phyloP scores from a whole-genome alignment of 371 early-diverging fungal genomes.

The Funneliformis caledonium region DNA sequence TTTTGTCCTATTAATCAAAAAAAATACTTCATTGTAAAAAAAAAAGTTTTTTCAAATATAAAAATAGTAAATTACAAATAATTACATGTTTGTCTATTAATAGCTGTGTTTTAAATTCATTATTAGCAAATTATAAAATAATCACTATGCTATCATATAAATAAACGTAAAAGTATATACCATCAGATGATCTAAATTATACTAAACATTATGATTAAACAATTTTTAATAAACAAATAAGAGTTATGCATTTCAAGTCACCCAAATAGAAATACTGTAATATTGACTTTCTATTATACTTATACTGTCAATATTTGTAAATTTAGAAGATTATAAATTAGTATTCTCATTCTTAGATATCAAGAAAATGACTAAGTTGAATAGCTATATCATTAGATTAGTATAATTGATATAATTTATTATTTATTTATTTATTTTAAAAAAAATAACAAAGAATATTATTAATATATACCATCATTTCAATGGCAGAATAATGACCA shows the following conservation, averaged over 20 bases:
- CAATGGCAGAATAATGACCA: constrained; percentile 90
- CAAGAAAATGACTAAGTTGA: constrained; percentile 82
- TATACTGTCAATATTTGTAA: constrained; percentile 59
- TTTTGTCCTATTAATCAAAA: constrained; percentile 51
- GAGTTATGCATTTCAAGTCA: constrained; percentile 73
- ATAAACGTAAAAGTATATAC: constrained; percentile 78
- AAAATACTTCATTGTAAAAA: background rate
- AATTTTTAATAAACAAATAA: constrained; percentile 75
- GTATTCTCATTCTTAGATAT: constrained; percentile 27
- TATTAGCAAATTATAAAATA: constrained; percentile 64
- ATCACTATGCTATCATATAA: constrained; percentile 93
- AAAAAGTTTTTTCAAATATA: background rate
- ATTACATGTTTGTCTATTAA: constrained; percentile 64
- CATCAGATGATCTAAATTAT: constrained; percentile 70
- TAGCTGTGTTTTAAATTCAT: constrained; percentile 73
- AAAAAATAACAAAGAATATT: background rate
- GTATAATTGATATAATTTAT: background rate
- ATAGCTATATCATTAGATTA: constrained; percentile 49
- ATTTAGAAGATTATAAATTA: constrained; percentile 17
- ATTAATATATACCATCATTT: constrained; percentile 76
- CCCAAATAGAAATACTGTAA: constrained; percentile 89
- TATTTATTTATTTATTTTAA: background rate
- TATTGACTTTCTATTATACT: constrained; percentile 95
- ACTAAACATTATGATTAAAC: constrained; percentile 68
- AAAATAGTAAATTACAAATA: background rate